Evolutionary conservation across 139 green algal species (phyloP).

Genomic region (Volvox africanus): DNA sequence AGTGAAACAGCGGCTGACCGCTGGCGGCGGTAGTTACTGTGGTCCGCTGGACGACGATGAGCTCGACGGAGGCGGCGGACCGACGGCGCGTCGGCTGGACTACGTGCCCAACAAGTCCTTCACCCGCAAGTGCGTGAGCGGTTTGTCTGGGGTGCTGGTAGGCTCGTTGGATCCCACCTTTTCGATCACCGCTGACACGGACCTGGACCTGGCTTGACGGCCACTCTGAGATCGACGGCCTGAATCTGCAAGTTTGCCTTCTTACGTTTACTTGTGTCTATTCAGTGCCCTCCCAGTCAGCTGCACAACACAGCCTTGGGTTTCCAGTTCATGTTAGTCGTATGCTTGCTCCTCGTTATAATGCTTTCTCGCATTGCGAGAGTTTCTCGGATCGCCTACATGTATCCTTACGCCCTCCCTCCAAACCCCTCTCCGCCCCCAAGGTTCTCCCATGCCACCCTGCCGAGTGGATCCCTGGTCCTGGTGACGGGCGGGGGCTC

Average conservation of each 20-base stretch:
- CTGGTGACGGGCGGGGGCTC: background rate
- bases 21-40: background rate
- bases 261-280: too few relatives aligned
- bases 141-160: too few relatives aligned
- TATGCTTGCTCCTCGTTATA: too few relatives aligned
- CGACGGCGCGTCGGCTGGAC: background rate
- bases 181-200: too few relatives aligned
- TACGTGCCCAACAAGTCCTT: background rate
- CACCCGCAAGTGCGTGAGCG: background rate
- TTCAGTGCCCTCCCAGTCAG: too few relatives aligned
- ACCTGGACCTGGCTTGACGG: too few relatives aligned
- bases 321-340: too few relatives aligned
- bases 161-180: too few relatives aligned
- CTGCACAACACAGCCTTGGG: too few relatives aligned
- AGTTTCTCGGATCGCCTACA: background rate
- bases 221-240: too few relatives aligned
- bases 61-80: background rate
- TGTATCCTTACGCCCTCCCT: background rate
- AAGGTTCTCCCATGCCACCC: conserved; percentile 6
- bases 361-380: too few relatives aligned
- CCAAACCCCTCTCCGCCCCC: background rate
- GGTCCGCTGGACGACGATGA: background rate
- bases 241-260: too few relatives aligned
- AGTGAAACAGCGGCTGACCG: background rate
- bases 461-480: background rate